Base-by-base conservation (phyloP, 73 alveolate species). In the Strombidium stylifer region DNA sequence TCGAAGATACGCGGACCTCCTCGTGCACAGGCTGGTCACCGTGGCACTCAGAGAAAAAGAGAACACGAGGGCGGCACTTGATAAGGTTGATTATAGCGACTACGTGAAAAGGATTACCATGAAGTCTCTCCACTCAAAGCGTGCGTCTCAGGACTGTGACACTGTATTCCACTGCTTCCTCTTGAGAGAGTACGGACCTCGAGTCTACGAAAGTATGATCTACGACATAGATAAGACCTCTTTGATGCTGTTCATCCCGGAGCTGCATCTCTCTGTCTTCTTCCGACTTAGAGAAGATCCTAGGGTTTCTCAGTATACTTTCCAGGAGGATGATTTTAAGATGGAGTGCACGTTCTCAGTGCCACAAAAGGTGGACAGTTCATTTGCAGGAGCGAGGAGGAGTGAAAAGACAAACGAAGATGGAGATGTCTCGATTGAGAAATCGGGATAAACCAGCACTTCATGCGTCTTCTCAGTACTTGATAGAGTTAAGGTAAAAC, bases 1-100 rank as follows among this genome's bases (percentile, higher is more conserved):
- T 26, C 70, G 99, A 62, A 80, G 99, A 84, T 94, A 94, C 85
- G 96, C 99, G 16, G 99, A 93, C 75, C 48, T 93, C 11, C 51
- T 93, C 31, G 99, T 93, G 7, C 99, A 93, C 71, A 77, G 97
- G 40, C 87, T 85, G 56, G 72, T 93, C 44, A 84, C 88, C 50
- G 73, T 69, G 31, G 84, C 94, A 21, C 73, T 93, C 30, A 69
- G 79, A 58, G 70, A 75, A 69, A 59, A 74, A 57, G 67, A 73
- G 20, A 74, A 77, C 15, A 64, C 86, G 14, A 34, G 75, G 7
- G 74, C 53, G 35, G 45, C 65, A 54, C 71, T 84, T 60, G 76
- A 71, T 51, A 59, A 53, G 31, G 79, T 80, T 56, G 85, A 71
- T 46, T 89, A 89, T 61, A 25, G 65, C 2, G 56, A 82, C 15